Evolutionary conservation across 495 filamentous ascomycete species (phyloP), one percentile per base, ranked within the genome.

Genomic region (Penicillium lagena): DNA sequence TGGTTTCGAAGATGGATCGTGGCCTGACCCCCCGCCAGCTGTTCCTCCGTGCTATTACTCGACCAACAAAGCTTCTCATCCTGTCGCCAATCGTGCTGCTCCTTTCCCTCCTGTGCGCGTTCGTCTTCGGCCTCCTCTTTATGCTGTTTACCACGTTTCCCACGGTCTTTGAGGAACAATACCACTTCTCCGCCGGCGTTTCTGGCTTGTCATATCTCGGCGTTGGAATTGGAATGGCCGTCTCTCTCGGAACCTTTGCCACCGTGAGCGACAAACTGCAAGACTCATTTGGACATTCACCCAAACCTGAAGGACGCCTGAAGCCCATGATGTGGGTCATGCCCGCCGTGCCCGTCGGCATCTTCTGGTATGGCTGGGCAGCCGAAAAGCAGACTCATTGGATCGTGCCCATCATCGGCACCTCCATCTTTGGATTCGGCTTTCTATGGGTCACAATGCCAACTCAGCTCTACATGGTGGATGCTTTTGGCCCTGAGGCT

Each of bases 1-100:
- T 79, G 27, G 74, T 76, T 54, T 62, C 74, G 14, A 64, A 68
- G 43, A 68, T 72, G 46, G 67, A 78, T 46, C 71, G 79, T 50
- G 72, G 66, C 66, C 71, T 77, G 42, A 63, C 74, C 38, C 51
- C 51, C 36, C 35, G 74, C 35, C 47, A 54, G 31, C 66, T 77
- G 31, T 49, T 82, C 58, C 31, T 41, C 52, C 51, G 31, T 1
- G 47, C 34, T 14, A 45, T 58, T 2, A 36, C 57, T 6, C 52
- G 55, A 10, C 64, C 62, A 5, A 48, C 45, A 7, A 64, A 52
- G 40, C 46, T 72, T n/a, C 55, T 72, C 9, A 10, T 69, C 1
- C 47, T 50, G 15, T 66, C 62, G 11, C 69, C 69, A 12, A 62
- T 72, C 30, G 43, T 68, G 7, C 46, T 68, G 13, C 37, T 58